Conservation (phyloP, 2,329 filamentous ascomycete genomes). For the Aspergillus tubingensis region DNA sequence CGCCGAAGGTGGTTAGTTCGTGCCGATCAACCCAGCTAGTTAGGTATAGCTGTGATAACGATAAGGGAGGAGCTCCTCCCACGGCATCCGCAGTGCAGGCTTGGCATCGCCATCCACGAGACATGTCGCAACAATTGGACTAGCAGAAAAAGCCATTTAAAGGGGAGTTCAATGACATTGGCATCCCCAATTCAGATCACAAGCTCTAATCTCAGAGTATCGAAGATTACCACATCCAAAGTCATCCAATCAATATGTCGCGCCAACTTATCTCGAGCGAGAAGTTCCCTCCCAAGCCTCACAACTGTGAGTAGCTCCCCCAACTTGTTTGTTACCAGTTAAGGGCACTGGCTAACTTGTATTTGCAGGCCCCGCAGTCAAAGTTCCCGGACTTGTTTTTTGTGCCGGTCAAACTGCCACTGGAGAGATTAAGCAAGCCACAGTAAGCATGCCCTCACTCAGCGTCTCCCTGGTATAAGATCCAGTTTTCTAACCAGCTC, state of each 20-base stretch:
- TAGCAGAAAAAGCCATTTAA: background rate
- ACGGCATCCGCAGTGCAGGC: no score
- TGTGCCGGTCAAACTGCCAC: slow-evolving; percentile 53
- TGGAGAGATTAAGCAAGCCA: slow-evolving; percentile 52
- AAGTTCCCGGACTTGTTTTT: slow-evolving; percentile 51
- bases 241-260: slow-evolving; percentile 38
- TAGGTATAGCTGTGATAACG: background rate
- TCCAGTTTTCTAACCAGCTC: background rate
- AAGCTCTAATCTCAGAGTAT: no score
- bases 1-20: background rate
- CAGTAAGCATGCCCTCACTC: slow-evolving; percentile 29
- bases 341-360: background rate
- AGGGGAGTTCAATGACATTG: background rate
- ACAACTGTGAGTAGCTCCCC: slow-evolving; percentile 43
- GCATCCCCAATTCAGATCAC: no score
- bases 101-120: background rate
- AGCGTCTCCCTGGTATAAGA: background rate
- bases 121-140: no score
- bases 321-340: no score
- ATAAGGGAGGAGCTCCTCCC: slow-evolving; percentile 3
- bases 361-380: slow-evolving; percentile 43
- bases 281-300: slow-evolving; percentile 51
- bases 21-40: background rate
- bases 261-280: slow-evolving; percentile 51
- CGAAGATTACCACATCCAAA: no score